Conservation (phyloP, 345 rosid genomes). For the Angophora floribunda region DNA sequence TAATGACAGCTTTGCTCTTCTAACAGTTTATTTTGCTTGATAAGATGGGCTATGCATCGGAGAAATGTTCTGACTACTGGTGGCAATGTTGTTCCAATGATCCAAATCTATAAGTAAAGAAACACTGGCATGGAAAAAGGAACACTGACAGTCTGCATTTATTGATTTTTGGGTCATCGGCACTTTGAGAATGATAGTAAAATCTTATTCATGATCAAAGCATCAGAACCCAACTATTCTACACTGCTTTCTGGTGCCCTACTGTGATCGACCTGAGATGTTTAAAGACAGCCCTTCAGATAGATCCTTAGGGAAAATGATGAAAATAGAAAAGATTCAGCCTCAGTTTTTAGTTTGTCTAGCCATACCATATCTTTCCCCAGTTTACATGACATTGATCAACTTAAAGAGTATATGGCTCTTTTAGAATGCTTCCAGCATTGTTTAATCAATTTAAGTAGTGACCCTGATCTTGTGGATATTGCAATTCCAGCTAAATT, state of each 20-base stretch:
- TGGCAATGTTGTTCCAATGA: not conserved
- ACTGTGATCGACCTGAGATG: not conserved
- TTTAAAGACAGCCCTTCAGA: not conserved
- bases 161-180: not conserved
- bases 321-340: not conserved
- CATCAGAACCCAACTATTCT: not conserved
- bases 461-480: not conserved
- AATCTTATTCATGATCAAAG: not conserved
- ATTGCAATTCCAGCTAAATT: not conserved
- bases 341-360: not conserved
- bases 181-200: not conserved
- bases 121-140: no score
- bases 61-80: not conserved
- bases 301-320: not conserved
- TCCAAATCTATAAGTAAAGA: not conserved
- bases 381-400: not conserved
- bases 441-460: not conserved
- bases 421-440: not conserved
- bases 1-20: not conserved
- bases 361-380: not conserved
- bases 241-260: not conserved
- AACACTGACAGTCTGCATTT: not conserved
- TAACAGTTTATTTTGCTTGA: not conserved
- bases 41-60: not conserved
- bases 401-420: not conserved